Conservation (phyloP, 2,329 filamentous ascomycete genomes). For the Sphaerostilbella broomeana region DNA sequence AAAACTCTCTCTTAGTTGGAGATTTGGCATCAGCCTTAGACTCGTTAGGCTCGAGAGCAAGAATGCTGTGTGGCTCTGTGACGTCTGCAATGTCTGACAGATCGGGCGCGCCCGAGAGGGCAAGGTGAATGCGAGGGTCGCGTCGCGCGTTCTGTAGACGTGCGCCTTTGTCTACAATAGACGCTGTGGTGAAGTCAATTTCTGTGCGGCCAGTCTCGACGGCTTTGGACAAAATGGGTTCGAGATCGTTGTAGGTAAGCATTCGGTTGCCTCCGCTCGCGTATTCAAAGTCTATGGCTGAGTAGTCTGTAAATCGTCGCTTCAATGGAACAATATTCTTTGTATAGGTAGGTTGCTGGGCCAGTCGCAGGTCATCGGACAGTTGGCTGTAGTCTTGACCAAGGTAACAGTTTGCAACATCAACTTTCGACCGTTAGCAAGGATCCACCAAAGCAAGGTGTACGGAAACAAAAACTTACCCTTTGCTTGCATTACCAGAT, state of each 20-base stretch:
- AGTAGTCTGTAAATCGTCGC: slow-evolving; percentile 20
- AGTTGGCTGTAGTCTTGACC: slow-evolving; percentile 4
- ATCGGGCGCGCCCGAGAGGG: slow-evolving; percentile 19
- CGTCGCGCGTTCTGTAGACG: slow-evolving; percentile 17
- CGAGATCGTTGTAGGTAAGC: slow-evolving; percentile 19
- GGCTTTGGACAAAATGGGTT: slow-evolving; percentile 22
- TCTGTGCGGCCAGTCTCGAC: slow-evolving; percentile 15
- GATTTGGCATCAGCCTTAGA: slow-evolving; percentile 23
- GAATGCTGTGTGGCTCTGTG: slow-evolving; percentile 24
- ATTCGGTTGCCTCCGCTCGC: slow-evolving; percentile 23
- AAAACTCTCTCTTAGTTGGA: slow-evolving; percentile 25
- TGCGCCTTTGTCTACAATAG: slow-evolving; percentile 20
- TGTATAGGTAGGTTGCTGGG: slow-evolving; percentile 2
- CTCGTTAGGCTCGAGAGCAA: slow-evolving; percentile 17
- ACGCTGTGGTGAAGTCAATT: slow-evolving; percentile 23
- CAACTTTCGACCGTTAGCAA: slow-evolving; percentile 22
- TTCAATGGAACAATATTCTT: slow-evolving; percentile 22
- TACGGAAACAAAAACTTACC: slow-evolving; percentile 18
- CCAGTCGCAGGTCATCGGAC: slow-evolving; percentile 3
- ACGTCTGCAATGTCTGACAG: slow-evolving; percentile 24
- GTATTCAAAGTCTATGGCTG: slow-evolving; percentile 11
- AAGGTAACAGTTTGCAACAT: slow-evolving; percentile 19
- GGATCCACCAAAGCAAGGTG: background rate
- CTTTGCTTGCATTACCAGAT: slow-evolving; percentile 22
- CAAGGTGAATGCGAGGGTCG: slow-evolving; percentile 20